These are phyloP conservation scores for Apophysomyces sp. DNA, from an alignment of 371 early-diverging fungal species.

Conservation along the genomic window DNA sequence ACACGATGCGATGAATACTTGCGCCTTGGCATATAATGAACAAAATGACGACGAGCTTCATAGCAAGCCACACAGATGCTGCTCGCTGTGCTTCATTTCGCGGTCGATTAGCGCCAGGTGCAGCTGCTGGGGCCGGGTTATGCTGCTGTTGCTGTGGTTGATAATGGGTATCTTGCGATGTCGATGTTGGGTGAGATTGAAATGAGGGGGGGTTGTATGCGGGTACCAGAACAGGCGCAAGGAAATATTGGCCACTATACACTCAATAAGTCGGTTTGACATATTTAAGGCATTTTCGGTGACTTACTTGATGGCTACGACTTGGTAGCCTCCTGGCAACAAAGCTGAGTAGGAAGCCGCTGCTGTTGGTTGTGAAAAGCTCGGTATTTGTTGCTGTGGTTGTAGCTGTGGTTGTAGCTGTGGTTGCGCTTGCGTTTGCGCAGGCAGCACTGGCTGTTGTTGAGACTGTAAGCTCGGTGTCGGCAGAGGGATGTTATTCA, in stretches of 20 bases:
- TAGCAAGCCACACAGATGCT: constrained; percentile 36
- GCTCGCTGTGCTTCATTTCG: constrained; percentile 18
- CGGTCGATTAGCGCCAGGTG: constrained; percentile 2
- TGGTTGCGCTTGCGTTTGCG: background rate
- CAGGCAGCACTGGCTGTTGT: background rate
- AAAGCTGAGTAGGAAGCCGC: constrained; percentile 17
- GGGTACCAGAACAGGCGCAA: constrained; percentile 35
- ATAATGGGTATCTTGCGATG: background rate
- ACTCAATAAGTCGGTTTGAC: background rate
- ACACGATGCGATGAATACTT: constrained; percentile 34
- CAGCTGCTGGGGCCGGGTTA: constrained; percentile 5
- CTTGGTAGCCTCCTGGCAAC: constrained; percentile 44
- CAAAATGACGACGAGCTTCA: constrained; percentile 35
- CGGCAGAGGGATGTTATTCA: background rate
- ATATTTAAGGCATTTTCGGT: background rate
- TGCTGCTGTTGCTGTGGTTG: constrained; percentile 7
- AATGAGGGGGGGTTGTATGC: constrained; percentile 3
- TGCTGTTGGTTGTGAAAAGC: background rate
- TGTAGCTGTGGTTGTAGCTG: background rate
- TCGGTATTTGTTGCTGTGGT: constrained; percentile 1
- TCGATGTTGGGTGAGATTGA: constrained; percentile 8
- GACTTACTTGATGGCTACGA: constrained; percentile 40
- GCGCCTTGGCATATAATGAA: constrained; percentile 47
- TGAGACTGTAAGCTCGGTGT: background rate
- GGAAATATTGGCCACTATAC: constrained; percentile 41